Base-by-base conservation (phyloP, 139 green algal species). In the Limnomonas spitsbergensis region DNA sequence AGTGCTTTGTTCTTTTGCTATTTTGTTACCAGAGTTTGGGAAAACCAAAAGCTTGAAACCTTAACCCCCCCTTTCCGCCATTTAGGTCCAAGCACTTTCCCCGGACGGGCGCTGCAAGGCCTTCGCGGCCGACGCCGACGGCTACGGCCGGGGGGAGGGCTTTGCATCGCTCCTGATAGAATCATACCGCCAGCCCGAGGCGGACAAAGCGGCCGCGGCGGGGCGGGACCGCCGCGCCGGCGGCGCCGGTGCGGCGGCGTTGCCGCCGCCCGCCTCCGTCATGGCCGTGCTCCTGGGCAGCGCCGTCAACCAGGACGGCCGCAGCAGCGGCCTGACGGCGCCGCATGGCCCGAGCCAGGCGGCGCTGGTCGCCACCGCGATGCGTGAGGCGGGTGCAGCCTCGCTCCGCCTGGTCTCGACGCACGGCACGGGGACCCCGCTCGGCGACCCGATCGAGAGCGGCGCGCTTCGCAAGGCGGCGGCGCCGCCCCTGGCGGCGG, bases 261-360 rank as follows among this genome's bases (percentile, higher is more conserved):
- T n/a, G n/a, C n/a, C n/a, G n/a, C n/a, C n/a, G n/a, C n/a, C n/a
- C n/a, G n/a, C n/a, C n/a, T n/a, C n/a, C n/a, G 42, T 79, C 1
- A 38, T 89, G 35, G 84, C 84, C 0, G 0, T 88, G 3, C 56
- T 96, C 0, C 73, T 73, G 1, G 91, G 90, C 0, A 89, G 81
- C 29, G 84, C 92, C 0, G 92, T 97, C 29, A 98, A 98, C 82
- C 92, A 97, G 83, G 94, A 98, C 78, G 94, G 94, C 4, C 84
- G 93, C 66, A 94, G 89, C 76, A 93, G 86, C 53, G 87, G 90
- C 38, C 84, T 98, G 24, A 97, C 93, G 29, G 93, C 93, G 1
- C 92, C 92, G 0, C 89, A 96, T 69, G 92, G 92, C 0, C 92
- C 92, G 31, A 88, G 79, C 37, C 92, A 97, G 79, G 78, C 91